Evolutionary conservation across 352 stramenopile species (phyloP).

Genomic region (Phytophthora rubi): DNA sequence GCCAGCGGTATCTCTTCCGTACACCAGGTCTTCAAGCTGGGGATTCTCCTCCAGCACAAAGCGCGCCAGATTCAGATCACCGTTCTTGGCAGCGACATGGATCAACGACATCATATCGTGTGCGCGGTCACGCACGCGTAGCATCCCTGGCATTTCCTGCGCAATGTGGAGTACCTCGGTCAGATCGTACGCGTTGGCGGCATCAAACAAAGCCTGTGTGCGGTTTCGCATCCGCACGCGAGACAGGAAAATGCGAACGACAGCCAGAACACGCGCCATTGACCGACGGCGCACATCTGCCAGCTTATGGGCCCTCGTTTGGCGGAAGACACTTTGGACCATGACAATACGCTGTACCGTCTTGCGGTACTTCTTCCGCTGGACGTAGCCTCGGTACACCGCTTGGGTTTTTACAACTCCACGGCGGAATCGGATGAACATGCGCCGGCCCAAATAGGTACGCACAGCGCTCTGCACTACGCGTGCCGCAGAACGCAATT

Average conservation of each 20-base stretch:
- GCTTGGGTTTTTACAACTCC: constrained; percentile 79
- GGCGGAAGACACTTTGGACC: constrained; percentile 81
- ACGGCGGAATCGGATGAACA: constrained; percentile 68
- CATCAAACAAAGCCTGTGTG: constrained; percentile 78
- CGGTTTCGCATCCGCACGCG: constrained; percentile 86
- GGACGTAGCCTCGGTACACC: constrained; percentile 57
- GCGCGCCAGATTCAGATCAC: constrained; percentile 80
- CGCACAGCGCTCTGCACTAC: constrained; percentile 80
- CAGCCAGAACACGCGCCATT: constrained; percentile 70
- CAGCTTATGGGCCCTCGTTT: constrained; percentile 58
- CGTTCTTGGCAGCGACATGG: constrained; percentile 90
- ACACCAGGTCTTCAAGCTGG: constrained; percentile 88
- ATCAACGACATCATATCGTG: constrained; percentile 89
- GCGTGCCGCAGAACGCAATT: constrained; percentile 52
- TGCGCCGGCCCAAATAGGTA: constrained; percentile 65
- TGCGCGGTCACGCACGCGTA: constrained; percentile 76
- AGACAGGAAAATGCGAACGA: constrained; percentile 79
- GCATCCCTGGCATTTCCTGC: constrained; percentile 81
- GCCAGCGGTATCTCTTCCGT: constrained; percentile 74
- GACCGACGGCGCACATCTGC: constrained; percentile 63
- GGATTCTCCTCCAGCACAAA: constrained; percentile 86
- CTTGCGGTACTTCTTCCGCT: constrained; percentile 70
- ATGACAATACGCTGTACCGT: constrained; percentile 57
- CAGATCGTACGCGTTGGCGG: constrained; percentile 79
- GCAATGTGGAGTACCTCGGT: constrained; percentile 83